Percentiles rank a stretch among this genome's conserved stretches.
Evolutionary conservation across 2,329 filamentous ascomycete species (phyloP).

Genomic region (Fusarium sp.): DNA sequence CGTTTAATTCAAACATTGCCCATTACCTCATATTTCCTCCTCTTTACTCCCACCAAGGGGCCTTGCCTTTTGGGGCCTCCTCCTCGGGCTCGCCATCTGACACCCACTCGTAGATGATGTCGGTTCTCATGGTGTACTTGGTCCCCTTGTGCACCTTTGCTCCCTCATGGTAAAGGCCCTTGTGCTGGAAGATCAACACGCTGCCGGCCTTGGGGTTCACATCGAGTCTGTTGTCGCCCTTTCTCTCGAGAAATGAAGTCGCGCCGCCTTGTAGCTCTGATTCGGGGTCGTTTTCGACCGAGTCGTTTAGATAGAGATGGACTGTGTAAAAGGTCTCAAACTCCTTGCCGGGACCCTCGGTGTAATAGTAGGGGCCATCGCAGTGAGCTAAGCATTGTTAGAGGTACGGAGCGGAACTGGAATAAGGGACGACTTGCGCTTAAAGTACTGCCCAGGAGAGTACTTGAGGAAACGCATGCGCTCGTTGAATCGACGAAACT

Average conservation of each 20-base stretch:
- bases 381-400: constrained; percentile 69
- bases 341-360: constrained; percentile 60
- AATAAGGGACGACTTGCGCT: constrained; percentile 55
- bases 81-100: constrained; percentile 19
- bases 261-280: constrained; percentile 65
- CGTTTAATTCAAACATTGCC: constrained; percentile 16
- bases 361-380: constrained; percentile 75
- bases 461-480: constrained; percentile 84
- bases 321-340: constrained; percentile 67
- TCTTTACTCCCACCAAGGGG: constrained; percentile 8
- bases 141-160: constrained; percentile 65
- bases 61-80: neutral
- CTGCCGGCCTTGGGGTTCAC: constrained; percentile 71
- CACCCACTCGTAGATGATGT: constrained; percentile 65
- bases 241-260: constrained; percentile 67
- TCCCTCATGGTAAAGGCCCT: constrained; percentile 66
- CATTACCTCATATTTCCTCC: neutral
- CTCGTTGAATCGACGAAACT: constrained; percentile 74
- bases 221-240: constrained; percentile 62
- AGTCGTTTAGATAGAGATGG: constrained; percentile 65
- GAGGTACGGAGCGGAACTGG: accelerated
- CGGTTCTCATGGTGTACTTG: constrained; percentile 72
- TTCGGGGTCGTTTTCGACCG: constrained; percentile 35
- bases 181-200: constrained; percentile 74
- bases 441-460: constrained; percentile 80